Base-by-base conservation (phyloP, 23 red algal genomes). In the Gracilariopsis chorda region DNA sequence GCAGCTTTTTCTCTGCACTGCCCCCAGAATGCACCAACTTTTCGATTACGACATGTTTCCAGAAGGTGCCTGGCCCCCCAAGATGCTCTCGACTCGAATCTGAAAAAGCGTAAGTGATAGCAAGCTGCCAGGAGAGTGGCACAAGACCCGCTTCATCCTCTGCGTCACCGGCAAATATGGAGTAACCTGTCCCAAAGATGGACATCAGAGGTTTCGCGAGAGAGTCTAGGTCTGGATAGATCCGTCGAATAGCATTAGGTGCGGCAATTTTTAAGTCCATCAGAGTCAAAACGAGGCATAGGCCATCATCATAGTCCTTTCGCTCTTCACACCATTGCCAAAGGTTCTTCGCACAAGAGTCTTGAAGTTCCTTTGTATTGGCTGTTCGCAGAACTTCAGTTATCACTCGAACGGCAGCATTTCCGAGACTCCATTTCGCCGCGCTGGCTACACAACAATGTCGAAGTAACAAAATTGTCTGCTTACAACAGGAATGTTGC, bases 341-440 rank as follows among this genome's bases (percentile, higher is more conserved):
- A 40, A 90, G 12, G 33, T 19, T 45, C 48, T 79, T 90, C 16
- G 45, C 86, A 59, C 42, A 48, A 42, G 37, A 29, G 33, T 83
- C 37, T 3, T 64, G 78, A 4, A 64, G 11, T 7, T 21, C 77
- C 24, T 40, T 44, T 0, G 52, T 17, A 32, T 11, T 33, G 33
- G 33, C 21, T 43, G 41, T 16, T 58, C 17, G 29, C 36, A 90
- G 55, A 28, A 80, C 48, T 40, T 67, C n/a, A 39, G 7, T 25
- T n/a, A 90, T 23, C 13, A 90, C 53, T 41, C 42, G 55, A 29
- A 80, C 70, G 8, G 17, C 48, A 52, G 86, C 49, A 25, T 30
- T 43, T n/a, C 32, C 71, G 39, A 90, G 86, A 12, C 68, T 8
- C 86, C 86, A 90, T 39, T 78, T 80, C 33, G n/a, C 86, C 8